Evolutionary conservation across 225 moss, liverwort and hornwort species (phyloP), one percentile per base, ranked within the genome.

Genomic region (Anthoceros angustus): DNA sequence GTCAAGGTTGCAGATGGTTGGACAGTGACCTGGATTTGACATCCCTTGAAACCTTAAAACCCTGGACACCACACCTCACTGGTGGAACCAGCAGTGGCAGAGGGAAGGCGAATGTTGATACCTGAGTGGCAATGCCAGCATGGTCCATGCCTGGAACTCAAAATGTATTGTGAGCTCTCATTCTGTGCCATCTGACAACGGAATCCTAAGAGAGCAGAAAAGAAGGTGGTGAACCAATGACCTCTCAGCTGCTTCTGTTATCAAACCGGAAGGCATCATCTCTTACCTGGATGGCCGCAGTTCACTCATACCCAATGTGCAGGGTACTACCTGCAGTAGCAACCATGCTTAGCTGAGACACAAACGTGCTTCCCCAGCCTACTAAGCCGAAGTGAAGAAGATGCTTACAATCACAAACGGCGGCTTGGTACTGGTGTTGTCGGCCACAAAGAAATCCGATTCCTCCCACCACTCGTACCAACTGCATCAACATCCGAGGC

Each of bases 391-490:
- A 63, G 9, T 10, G 20, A 63, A 18, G n/a, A 21, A 8, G 10
- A 20, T 63, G 79, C 89, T 93, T 70, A 89, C 94, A 68, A 95
- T 84, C 23, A 85, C 83, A 63, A 95, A 91, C 11, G 88, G 83
- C 67, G 86, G 88, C 61, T 84, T 82, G 76, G 83, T 69, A 80
- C 84, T 85, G 48, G 77, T 63, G 66, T 76, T 21, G 77, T 95
- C 85, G 11, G 91, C 88, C 12, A 74, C 68, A 63, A 95, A 95
- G 69, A 69, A 86, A 8, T 90, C 91, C 18, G 80, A 76, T 62
- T 86, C 82, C 63, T 95, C 94, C 94, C 94, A 95, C 90, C 90
- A 95, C 63, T 83, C 86, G 42, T 91, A 94, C 94, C 90, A 94
- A 70, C 92, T 92, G 80, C 9, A 40, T 63, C 15, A 25, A 6